Evolutionary conservation across 2,329 filamentous ascomycete species (phyloP).

Genomic region (Cladosporium sphaerospermum): DNA sequence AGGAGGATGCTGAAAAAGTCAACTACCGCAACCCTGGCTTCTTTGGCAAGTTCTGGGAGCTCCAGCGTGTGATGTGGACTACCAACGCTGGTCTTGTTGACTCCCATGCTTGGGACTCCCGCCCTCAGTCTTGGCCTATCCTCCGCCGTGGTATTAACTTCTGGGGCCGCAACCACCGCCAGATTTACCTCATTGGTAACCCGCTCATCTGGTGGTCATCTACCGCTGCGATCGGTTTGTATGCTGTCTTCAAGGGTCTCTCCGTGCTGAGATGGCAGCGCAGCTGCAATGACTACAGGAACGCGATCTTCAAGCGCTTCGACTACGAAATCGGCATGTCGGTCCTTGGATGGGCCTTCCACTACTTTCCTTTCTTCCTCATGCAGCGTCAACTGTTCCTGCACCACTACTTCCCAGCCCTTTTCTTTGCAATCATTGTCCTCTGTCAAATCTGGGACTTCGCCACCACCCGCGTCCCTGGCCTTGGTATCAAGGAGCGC

Average conservation of each 20-base stretch:
- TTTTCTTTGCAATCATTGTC: constrained; percentile 89
- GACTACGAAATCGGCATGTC: constrained; percentile 92
- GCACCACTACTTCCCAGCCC: constrained; percentile 95
- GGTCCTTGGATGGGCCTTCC: constrained; percentile 90
- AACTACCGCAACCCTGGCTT: constrained; percentile 95
- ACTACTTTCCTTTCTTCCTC: constrained; percentile 98
- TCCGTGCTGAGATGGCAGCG: constrained; percentile 91
- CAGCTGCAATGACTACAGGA: constrained; percentile 78
- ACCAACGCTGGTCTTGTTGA: constrained; percentile 95
- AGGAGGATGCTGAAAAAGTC: constrained; percentile 75
- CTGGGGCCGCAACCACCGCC: constrained; percentile 89
- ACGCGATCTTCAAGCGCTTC: constrained; percentile 84
- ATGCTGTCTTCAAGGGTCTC: constrained; percentile 77
- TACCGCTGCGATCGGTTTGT: constrained; percentile 68
- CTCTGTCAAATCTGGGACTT: constrained; percentile 90
- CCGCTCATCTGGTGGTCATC: constrained; percentile 92
- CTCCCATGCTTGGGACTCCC: constrained; percentile 96
- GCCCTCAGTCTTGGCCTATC: constrained; percentile 86
- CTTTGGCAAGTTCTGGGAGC: constrained; percentile 95
- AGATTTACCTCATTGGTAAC: constrained; percentile 95
- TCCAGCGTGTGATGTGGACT: constrained; percentile 98
- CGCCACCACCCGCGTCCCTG: constrained; percentile 63
- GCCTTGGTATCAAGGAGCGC: constrained; percentile 61
- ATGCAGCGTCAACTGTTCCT: constrained; percentile 98
- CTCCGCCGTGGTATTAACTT: constrained; percentile 96